Conservation (phyloP, 2,329 filamentous ascomycete species). For the Trichoderma arundinaceum region DNA sequence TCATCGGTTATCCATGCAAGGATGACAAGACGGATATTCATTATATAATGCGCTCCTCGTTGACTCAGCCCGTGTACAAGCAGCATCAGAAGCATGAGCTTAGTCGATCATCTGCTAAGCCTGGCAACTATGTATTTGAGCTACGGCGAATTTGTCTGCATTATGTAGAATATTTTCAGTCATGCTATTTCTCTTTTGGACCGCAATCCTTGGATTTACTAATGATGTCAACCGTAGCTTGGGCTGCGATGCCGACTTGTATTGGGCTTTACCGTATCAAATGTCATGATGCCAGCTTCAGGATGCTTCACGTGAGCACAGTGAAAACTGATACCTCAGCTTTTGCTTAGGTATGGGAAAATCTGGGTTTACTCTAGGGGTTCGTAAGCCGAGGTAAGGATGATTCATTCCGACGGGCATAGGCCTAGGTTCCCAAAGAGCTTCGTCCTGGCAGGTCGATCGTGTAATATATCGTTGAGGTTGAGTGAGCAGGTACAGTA, state of each 20-base stretch:
- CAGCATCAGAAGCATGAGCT: neutral
- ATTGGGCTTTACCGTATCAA: conserved; percentile 2
- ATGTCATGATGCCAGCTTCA: neutral
- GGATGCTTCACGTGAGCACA: conserved; percentile 20
- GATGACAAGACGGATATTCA: neutral
- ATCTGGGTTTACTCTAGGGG: neutral
- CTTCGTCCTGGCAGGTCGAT: neutral
- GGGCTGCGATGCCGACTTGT: neutral
- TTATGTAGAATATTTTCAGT: no score
- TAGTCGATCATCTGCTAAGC: neutral
- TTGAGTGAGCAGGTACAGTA: neutral
- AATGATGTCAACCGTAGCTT: neutral
- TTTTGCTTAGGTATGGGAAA: neutral
- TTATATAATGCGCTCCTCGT: neutral
- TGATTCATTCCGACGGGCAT: neutral
- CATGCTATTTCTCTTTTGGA: neutral
- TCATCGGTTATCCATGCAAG: neutral
- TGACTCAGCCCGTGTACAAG: neutral
- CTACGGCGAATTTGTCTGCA: no score
- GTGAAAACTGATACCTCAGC: neutral
- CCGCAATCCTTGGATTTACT: neutral
- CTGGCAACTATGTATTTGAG: no score
- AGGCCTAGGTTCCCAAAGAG: neutral
- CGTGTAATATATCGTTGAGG: neutral
- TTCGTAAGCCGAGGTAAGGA: neutral